A percentile compares a stretch with the other conserved stretches of the same genome.
Conservation (phyloP, 2,329 filamentous ascomycete species). For the Curvularia verruculosa region DNA sequence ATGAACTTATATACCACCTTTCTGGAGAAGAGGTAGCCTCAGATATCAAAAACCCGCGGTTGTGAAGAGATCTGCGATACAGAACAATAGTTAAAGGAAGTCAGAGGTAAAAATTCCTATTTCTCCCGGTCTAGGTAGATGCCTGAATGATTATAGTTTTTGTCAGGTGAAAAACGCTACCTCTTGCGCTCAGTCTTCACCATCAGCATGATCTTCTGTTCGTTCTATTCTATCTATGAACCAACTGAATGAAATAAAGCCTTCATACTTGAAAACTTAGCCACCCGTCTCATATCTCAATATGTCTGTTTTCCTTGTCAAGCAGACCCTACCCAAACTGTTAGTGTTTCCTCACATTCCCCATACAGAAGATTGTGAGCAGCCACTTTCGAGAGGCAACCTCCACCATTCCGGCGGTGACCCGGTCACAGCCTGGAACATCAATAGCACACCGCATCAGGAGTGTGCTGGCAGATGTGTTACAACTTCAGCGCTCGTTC, state of each 20-base stretch:
- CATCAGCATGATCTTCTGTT: background rate
- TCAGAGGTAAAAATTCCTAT: background rate
- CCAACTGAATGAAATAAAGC: background rate
- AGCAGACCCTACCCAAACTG: constrained; percentile 1
- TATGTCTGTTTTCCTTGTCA: background rate
- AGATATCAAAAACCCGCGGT: background rate
- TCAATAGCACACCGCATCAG: constrained; percentile 5
- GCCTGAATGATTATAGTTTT: background rate
- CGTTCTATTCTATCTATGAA: background rate
- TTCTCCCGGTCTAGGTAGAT: background rate
- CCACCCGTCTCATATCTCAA: background rate
- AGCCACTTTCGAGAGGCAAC: constrained; percentile 16
- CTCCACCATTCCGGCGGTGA: constrained; percentile 9
- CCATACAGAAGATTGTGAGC: constrained; percentile 7
- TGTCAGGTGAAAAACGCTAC: background rate
- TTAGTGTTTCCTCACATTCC: constrained; percentile 3
- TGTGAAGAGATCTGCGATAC: background rate
- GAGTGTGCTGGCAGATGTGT: constrained; percentile 35
- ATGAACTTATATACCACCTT: constrained; percentile 6
- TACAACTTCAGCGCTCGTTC: constrained; percentile 20
- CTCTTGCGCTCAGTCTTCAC: background rate
- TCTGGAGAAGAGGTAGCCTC: constrained; percentile 4
- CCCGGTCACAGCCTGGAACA: constrained; percentile 2
- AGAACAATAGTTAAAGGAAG: background rate
- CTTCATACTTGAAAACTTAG: background rate